Evolutionary conservation across 2,329 filamentous ascomycete species (phyloP), one percentile per base, ranked within the genome.

Genomic region (Pseudogymnoascus sp.): DNA sequence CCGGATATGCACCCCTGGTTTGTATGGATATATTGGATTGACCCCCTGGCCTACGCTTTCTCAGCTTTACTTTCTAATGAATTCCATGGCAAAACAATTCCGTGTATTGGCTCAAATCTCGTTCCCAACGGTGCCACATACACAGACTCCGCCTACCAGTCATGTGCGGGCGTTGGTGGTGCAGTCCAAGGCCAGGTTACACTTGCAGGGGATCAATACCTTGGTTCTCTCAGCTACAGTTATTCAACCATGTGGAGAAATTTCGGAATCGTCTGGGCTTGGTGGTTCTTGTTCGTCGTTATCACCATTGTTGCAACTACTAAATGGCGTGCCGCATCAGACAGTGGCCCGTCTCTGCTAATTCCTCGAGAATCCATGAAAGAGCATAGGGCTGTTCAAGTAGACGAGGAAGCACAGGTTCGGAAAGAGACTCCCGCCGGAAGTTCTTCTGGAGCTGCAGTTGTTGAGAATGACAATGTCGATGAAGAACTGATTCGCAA

Each of bases 41-140:
- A 88, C 66, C 88, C 88, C 0, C 75, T 91, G 3, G 83, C 88
- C 0, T 91, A 90, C 63, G 85, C 80, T 0, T 91, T 90, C 63
- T 85, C 90, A 66, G 82, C 82, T 0, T 73, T 92, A 0, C 78
- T 91, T 70, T 78, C 85, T 0, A 91, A 91, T 68, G 89, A 92
- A 70, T 90, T 91, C 63, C 80, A 88, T 66, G 76, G 75, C 37
- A 76, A 88, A 70, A 77, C 69, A 2, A 79, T 85, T n/a, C 74
- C 77, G 0, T 86, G 84, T 64, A 78, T 79, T 3, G 77, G 75
- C 2, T 66, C 65, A 31, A 83, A 82, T 64, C 72, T 86, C 6
- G 75, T 85, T 2, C 83, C 83, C 0, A 78, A 71, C 60, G 81
- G 82, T 0, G 75, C 78, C 0, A 75, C 75, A 1, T 87, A 84